Base-by-base conservation (phyloP, 176 grass and related monocot genomes). In the Oryza nivara region DNA sequence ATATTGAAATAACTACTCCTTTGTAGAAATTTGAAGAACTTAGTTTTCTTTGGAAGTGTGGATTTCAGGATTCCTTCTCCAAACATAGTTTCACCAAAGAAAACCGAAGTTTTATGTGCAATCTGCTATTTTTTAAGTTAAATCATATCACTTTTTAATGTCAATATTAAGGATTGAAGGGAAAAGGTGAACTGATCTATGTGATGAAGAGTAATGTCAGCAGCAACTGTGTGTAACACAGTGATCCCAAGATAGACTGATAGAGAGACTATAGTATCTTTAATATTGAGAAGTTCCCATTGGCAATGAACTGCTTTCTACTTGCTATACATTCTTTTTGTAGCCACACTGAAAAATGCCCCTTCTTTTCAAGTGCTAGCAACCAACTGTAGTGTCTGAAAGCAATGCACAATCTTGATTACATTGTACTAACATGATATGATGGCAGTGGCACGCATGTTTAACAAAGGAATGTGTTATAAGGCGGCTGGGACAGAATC, bases 371-470 rank as follows among this genome's bases (percentile, higher is more conserved):
- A 74, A 75, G 25, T 11, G 51, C 45, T 58, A 8, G 25, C 28
- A 14, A 26, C 26, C 12, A 14, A 15, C 17, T 56, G 6, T 69
- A 11, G 19, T 79, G 19, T 11, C 2, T 73, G 32, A 32, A 32
- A 43, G 13, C 45, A 72, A 64, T 58, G n/a, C 22, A 66, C 11
- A 30, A 20, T 78, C 49, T 82, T 70, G 63, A 80, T 61, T 72
- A 56, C 3, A 65, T 45, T 72, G 65, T 41, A 41, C 88, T 76
- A 65, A 70, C 51, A 45, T 82, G 52, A 77, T 46, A 77, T 46
- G 52, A 67, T 82, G 44, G 7, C 1, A 41, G 40, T 41, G 40
- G 7, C 70, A 30, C 20, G 32, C 7, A 68, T 4, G 12, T 28
- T 74, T 36, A 61, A 26, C 23, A 30, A 51, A 11, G 56, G 12